These are phyloP conservation scores for Yamadazyma scolyti DNA, from an alignment of 805 yeast genomes.

Conservation along the genomic window DNA sequence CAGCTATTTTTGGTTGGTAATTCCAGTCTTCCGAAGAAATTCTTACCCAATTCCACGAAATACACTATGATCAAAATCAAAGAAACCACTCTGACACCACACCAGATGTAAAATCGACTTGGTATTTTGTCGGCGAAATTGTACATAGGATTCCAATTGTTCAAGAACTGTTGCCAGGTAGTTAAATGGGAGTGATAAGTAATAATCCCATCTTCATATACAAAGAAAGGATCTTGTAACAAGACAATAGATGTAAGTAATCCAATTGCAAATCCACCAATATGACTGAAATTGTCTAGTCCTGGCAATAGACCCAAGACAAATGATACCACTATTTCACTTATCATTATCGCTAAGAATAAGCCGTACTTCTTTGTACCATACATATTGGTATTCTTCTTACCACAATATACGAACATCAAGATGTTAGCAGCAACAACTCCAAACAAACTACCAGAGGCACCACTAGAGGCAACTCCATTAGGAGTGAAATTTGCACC, in stretches of 20 bases:
- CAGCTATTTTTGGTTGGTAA: conserved; percentile 50
- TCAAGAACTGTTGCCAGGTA: conserved; percentile 27
- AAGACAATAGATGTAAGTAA: conserved; percentile 45
- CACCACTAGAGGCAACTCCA: conserved; percentile 67
- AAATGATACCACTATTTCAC: conserved; percentile 55
- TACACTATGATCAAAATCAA: conserved; percentile 46
- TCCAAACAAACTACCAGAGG: conserved; percentile 70
- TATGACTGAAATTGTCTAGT: conserved; percentile 68
- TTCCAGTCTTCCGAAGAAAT: conserved; percentile 34
- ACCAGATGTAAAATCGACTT: conserved; percentile 48
- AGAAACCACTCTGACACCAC: conserved; percentile 40
- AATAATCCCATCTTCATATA: conserved; percentile 36
- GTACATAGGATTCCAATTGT: conserved; percentile 39
- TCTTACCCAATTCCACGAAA: conserved; percentile 46
- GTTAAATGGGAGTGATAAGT: conserved; percentile 27
- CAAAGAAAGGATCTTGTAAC: conserved; percentile 54
- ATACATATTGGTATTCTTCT: conserved; percentile 43
- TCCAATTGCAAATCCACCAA: conserved; percentile 72
- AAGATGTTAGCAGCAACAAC: conserved; percentile 59
- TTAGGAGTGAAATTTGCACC: conserved; percentile 69
- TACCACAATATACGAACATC: conserved; percentile 51
- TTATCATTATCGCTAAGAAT: conserved; percentile 44
- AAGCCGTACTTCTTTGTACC: conserved; percentile 45
- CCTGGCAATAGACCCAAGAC: conserved; percentile 71
- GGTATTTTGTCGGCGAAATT: conserved; percentile 31